Evolutionary conservation across 768 basidiomycete genomes (phyloP).

Genomic region (Coprinopsis sp.): DNA sequence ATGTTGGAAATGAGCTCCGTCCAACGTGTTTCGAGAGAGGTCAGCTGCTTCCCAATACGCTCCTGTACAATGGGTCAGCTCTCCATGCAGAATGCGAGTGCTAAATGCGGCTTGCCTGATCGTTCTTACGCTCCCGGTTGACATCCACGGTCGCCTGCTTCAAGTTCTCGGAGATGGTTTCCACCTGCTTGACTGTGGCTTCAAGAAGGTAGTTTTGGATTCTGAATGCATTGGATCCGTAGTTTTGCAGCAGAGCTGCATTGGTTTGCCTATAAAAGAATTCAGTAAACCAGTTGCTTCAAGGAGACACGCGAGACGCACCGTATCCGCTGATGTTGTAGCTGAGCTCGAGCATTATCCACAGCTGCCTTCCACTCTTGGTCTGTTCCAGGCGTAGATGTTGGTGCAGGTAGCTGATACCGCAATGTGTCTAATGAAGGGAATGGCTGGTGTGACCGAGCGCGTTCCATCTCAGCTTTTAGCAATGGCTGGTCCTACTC

Average conservation of each 20-base stretch:
- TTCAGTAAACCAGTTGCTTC: neutral
- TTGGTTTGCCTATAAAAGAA: slow-evolving; percentile 64
- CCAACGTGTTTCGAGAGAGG: slow-evolving; percentile 82
- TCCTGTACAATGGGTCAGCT: slow-evolving; percentile 42
- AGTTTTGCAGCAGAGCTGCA: slow-evolving; percentile 74
- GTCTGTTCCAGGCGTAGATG: slow-evolving; percentile 56
- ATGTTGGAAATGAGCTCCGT: slow-evolving; percentile 88
- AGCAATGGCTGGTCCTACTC: slow-evolving; percentile 41
- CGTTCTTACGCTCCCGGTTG: slow-evolving; percentile 85
- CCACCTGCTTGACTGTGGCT: slow-evolving; percentile 64
- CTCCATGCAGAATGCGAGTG: neutral
- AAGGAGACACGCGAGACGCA: slow-evolving; percentile 26
- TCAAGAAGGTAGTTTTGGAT: slow-evolving; percentile 89
- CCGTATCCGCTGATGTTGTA: slow-evolving; percentile 84
- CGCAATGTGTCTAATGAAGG: slow-evolving; percentile 66
- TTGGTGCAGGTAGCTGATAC: slow-evolving; percentile 71
- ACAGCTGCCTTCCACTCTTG: slow-evolving; percentile 74
- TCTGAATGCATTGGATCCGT: slow-evolving; percentile 88
- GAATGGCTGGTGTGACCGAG: slow-evolving; percentile 63
- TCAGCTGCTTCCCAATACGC: slow-evolving; percentile 72
- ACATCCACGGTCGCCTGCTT: slow-evolving; percentile 77
- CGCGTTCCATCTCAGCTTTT: slow-evolving; percentile 67
- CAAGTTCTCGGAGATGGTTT: slow-evolving; percentile 70
- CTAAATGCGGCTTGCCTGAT: slow-evolving; percentile 49
- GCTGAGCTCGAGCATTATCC: slow-evolving; percentile 73